phyloP scores from a whole-genome alignment of 495 filamentous ascomycete genomes.

The Talaromyces thailandensis region DNA sequence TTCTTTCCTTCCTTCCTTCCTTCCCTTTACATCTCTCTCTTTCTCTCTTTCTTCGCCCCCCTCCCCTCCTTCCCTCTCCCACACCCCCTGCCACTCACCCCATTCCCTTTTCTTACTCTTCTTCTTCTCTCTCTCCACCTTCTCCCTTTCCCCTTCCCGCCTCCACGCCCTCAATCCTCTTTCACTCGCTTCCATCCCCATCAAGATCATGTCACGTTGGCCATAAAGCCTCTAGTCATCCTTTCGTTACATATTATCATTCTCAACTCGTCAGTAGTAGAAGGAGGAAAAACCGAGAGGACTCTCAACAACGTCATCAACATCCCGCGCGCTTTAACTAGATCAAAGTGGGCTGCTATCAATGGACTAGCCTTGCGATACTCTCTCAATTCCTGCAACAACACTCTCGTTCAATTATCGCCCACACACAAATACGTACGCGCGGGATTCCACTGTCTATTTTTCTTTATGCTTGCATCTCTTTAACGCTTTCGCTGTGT shows the following conservation, averaged over 20 bases:
- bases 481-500: background rate
- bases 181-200: background rate
- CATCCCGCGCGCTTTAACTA: background rate
- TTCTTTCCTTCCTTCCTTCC: background rate
- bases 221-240: background rate
- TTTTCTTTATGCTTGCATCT: background rate
- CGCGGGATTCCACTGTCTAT: background rate
- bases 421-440: background rate
- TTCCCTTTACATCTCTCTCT: background rate
- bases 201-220: background rate
- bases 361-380: background rate
- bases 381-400: background rate
- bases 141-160: background rate
- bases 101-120: background rate
- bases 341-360: background rate
- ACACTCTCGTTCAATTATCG: background rate
- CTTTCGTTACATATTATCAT: background rate
- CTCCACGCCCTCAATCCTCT: background rate
- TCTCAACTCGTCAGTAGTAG: background rate
- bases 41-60: constrained; percentile 6
- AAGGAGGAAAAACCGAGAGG: background rate
- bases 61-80: background rate
- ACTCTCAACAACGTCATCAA: background rate
- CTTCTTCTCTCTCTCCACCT: background rate
- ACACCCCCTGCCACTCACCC: background rate